These are phyloP conservation scores for Lactifluus pinguis DNA, from an alignment of 768 basidiomycete species.

Conservation along the genomic window DNA sequence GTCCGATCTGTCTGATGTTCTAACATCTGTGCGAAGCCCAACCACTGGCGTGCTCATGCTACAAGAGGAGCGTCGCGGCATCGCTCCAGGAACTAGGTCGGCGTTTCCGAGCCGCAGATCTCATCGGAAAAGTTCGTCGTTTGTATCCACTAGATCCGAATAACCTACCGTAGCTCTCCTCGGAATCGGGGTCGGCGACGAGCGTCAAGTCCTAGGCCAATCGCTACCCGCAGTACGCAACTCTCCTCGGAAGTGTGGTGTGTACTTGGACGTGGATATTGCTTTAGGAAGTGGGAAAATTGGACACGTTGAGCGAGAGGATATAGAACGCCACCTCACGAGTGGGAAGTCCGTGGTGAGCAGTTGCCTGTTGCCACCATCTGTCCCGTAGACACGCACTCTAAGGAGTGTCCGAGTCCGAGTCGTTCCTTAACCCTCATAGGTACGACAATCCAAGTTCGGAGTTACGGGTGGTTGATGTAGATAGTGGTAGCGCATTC, in stretches of 20 bases:
- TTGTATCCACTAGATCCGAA: too few relatives aligned
- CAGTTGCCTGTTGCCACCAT: constrained; percentile 3
- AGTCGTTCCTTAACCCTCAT: too few relatives aligned
- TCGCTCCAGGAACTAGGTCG: background rate
- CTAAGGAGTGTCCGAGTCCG: too few relatives aligned
- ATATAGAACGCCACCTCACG: constrained; percentile 56
- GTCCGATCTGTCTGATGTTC: constrained; percentile 17
- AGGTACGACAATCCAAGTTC: too few relatives aligned
- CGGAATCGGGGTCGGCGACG: too few relatives aligned
- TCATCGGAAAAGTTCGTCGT: too few relatives aligned
- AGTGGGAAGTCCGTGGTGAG: constrained; percentile 19
- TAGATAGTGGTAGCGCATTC: too few relatives aligned
- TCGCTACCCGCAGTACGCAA: constrained; percentile 73
- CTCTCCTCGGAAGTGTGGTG: constrained; percentile 56
- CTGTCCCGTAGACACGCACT: too few relatives aligned
- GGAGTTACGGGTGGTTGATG: too few relatives aligned
- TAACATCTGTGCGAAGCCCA: constrained; percentile 3
- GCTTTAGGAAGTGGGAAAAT: constrained; percentile 60
- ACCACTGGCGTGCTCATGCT: background rate
- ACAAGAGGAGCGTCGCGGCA: background rate
- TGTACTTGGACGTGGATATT: constrained; percentile 52
- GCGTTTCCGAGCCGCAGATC: too few relatives aligned
- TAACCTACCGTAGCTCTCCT: too few relatives aligned
- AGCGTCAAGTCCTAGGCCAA: too few relatives aligned
- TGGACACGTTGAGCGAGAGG: constrained; percentile 66